A percentile compares a stretch with the other conserved stretches of the same genome.
Evolutionary conservation across 2,329 filamentous ascomycete genomes (phyloP).

Genomic region (Phialemoniopsis sp.): DNA sequence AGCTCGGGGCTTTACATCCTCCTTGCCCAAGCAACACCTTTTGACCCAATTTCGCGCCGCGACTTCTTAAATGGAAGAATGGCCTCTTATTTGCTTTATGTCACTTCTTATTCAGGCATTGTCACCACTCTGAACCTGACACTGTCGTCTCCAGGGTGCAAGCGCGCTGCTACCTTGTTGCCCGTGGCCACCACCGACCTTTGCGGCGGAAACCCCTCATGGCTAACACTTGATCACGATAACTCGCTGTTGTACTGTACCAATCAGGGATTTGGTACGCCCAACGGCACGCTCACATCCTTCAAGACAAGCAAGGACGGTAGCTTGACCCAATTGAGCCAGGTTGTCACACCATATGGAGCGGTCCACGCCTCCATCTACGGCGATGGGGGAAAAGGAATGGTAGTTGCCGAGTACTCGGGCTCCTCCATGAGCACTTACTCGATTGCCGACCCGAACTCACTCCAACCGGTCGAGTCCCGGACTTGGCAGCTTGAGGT

Average conservation of each 20-base stretch:
- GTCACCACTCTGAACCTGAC: conserved; percentile 43
- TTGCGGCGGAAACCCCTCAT: conserved; percentile 53
- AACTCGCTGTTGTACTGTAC: conserved; percentile 52
- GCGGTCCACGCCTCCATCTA: conserved; percentile 40
- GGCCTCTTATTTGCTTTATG: conserved; percentile 35
- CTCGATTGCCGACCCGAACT: conserved; percentile 31
- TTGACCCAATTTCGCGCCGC: too few relatives aligned
- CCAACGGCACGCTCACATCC: conserved; percentile 44
- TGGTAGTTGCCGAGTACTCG: conserved; percentile 38
- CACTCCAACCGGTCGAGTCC: conserved; percentile 29
- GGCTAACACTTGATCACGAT: conserved; percentile 52
- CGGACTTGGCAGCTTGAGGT: conserved; percentile 32
- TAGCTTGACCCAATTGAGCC: conserved; percentile 29
- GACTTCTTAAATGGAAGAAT: too few relatives aligned
- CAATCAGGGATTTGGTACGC: conserved; percentile 47
- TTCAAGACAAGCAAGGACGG: conserved; percentile 32
- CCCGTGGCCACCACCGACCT: conserved; percentile 34
- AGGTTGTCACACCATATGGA: conserved; percentile 27
- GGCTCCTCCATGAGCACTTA: conserved; percentile 39
- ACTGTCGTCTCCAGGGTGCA: conserved; percentile 12
- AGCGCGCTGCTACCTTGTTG: conserved; percentile 28
- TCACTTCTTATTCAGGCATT: conserved; percentile 42
- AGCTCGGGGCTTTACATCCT: too few relatives aligned
- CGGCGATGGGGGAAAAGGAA: conserved; percentile 31
- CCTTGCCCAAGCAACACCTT: too few relatives aligned